phyloP scores from a whole-genome alignment of 805 yeast species.

The Nakazawaea sp. region DNA sequence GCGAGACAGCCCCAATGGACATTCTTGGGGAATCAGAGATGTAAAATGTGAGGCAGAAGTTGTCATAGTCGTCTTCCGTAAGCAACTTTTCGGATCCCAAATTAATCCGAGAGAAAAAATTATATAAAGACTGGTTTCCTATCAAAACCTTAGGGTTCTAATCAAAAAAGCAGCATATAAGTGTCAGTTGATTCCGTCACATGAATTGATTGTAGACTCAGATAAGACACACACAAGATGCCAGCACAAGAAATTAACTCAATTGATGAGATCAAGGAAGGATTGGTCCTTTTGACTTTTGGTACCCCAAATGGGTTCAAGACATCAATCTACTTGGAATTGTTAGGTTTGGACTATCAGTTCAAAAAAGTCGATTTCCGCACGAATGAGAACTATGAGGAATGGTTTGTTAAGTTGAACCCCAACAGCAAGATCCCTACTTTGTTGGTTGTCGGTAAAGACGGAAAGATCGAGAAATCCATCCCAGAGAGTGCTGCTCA shows the following conservation, averaged over 20 bases:
- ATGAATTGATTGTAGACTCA: too few species aligned
- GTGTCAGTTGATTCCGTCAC: too few species aligned
- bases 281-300: slow-evolving; percentile 13
- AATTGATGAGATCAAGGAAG: not conserved
- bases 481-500: slow-evolving; percentile 60
- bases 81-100: too few species aligned
- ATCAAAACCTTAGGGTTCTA: too few species aligned
- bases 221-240: too few species aligned
- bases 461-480: slow-evolving; percentile 29
- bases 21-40: too few species aligned
- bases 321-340: slow-evolving; percentile 31
- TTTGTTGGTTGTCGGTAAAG: slow-evolving; percentile 32
- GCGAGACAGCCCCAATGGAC: too few species aligned
- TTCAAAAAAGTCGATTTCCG: slow-evolving; percentile 33
- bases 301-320: slow-evolving; percentile 42
- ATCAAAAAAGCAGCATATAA: too few species aligned
- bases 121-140: too few species aligned
- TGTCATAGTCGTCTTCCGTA: too few species aligned
- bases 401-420: slow-evolving; percentile 49
- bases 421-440: slow-evolving; percentile 64
- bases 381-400: slow-evolving; percentile 42
- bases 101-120: too few species aligned
- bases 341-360: slow-evolving; percentile 35
- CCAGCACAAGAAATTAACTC: slow-evolving; percentile 4
- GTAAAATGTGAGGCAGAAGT: too few species aligned